Conservation (phyloP, 1,139 yeast genomes). For the Geotrichum restrictum region DNA sequence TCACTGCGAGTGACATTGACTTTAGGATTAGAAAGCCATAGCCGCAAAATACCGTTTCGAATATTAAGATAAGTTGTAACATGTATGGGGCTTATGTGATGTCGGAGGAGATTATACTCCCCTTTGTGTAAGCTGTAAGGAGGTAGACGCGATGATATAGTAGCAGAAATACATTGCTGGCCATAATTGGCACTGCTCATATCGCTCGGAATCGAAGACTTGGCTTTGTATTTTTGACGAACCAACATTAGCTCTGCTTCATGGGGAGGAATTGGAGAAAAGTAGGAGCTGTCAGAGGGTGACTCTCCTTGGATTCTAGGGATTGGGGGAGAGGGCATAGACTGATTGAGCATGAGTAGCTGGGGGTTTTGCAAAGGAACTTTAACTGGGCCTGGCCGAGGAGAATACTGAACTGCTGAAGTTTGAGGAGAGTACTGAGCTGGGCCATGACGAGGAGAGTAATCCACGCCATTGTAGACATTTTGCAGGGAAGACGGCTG, state of each 20-base stretch:
- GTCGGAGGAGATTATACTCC: conserved; percentile 40
- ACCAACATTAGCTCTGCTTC: conserved; percentile 22
- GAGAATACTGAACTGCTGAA: conserved; percentile 5
- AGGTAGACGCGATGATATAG: conserved; percentile 42
- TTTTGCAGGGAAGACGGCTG: conserved; percentile 11
- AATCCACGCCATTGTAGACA: background rate
- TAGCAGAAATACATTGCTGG: conserved; percentile 43
- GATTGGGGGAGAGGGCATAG: conserved; percentile 19
- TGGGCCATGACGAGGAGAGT: conserved; percentile 1
- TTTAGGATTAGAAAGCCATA: conserved; percentile 45
- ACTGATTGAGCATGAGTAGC: conserved; percentile 5
- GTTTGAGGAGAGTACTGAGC: background rate
- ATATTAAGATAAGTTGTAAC: conserved; percentile 44
- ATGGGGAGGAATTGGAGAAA: conserved; percentile 20
- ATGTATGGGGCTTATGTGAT: conserved; percentile 38
- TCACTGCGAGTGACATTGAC: conserved; percentile 43
- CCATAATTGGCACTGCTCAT: conserved; percentile 39
- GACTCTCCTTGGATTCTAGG: conserved; percentile 10
- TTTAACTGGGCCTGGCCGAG: conserved; percentile 1
- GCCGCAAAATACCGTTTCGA: conserved; percentile 43
- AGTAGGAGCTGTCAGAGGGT: conserved; percentile 16
- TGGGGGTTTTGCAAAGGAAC: conserved; percentile 4
- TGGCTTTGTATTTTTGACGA: conserved; percentile 38
- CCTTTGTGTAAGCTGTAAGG: conserved; percentile 39
- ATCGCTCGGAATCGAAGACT: conserved; percentile 42